Evolutionary conservation across 768 basidiomycete species (phyloP), one percentile per base, ranked within the genome.

Genomic region (Leccinum barrowsii): DNA sequence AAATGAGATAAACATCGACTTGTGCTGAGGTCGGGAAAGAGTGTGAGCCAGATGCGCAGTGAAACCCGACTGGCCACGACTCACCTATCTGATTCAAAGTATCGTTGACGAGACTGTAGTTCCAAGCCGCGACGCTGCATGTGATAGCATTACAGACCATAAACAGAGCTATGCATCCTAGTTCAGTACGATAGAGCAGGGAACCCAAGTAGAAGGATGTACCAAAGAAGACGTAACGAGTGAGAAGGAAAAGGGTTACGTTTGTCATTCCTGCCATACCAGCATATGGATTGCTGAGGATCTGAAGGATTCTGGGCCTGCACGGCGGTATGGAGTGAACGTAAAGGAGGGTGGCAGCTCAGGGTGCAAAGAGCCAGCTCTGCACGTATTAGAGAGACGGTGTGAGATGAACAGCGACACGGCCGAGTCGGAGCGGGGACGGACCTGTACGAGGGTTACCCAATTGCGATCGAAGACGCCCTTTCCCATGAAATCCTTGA

Each of bases 71-170:
- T 5, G n/a, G 24, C 46, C 52, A 22, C 32, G 53, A 74, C 82
- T 52, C 63, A 85, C 85, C 62, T 52, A 74, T 70, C 62, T 69
- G 67, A 44, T 12, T 44, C 42, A 44, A 19, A 35, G 69, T 56
- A 42, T 70, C 58, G 56, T 74, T 70, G 48, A 78, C 72, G 61
- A 87, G 73, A 62, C 82, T 81, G 47, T 81, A 67, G 71, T 89
- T 87, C 88, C 87, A 89, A 19, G 85, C 84, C 56, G 87, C 83
- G 30, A 84, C 77, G 63, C 82, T 85, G 59, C 83, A 81, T 56
- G 83, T 77, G 63, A 87, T 76, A 50, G 86, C 85, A 75, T 82
- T 87, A 71, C 81, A 89, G 61, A 83, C 68, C 62, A 85, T 78
- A 70, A 87, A 85, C 49, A 83, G 60, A 66, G 74, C 88, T 90